Evolutionary conservation across 2,329 filamentous ascomycete genomes (phyloP).

Genomic region (Rhexocercosporidium sp.): DNA sequence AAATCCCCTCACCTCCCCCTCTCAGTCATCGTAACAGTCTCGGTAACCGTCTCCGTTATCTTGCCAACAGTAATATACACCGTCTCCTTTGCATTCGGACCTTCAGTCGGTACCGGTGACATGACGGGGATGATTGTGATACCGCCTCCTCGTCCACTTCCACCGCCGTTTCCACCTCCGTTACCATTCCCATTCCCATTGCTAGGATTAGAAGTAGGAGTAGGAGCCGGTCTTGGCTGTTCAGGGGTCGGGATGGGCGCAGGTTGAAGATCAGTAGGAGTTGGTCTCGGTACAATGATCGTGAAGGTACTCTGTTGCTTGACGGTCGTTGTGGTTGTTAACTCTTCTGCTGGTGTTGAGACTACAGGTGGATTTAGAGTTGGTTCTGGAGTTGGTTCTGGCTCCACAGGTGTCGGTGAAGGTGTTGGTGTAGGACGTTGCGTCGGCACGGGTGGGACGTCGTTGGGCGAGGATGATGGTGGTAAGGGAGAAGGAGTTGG

Average conservation of each 20-base stretch:
- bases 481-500: background rate
- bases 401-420: background rate
- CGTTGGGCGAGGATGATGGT: background rate
- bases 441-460: background rate
- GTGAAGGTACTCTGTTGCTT: background rate
- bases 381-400: background rate
- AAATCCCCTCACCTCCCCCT: background rate
- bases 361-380: background rate
- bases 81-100: background rate
- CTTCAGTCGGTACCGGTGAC: background rate
- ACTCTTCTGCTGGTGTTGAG: background rate
- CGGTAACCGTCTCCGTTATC: slow-evolving; percentile 21
- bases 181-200: background rate
- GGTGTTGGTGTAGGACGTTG: background rate
- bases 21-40: slow-evolving; percentile 24
- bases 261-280: background rate
- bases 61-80: slow-evolving; percentile 6
- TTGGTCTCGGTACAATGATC: background rate
- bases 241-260: background rate
- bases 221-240: background rate
- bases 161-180: background rate
- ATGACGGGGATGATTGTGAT: slow-evolving; percentile 18
- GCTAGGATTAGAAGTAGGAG: background rate
- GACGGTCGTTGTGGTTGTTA: slow-evolving; percentile 5
- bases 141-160: background rate